These are phyloP conservation scores for Dictyostelium purpureum DNA, from an alignment of 78 protist species.

Conservation along the genomic window DNA sequence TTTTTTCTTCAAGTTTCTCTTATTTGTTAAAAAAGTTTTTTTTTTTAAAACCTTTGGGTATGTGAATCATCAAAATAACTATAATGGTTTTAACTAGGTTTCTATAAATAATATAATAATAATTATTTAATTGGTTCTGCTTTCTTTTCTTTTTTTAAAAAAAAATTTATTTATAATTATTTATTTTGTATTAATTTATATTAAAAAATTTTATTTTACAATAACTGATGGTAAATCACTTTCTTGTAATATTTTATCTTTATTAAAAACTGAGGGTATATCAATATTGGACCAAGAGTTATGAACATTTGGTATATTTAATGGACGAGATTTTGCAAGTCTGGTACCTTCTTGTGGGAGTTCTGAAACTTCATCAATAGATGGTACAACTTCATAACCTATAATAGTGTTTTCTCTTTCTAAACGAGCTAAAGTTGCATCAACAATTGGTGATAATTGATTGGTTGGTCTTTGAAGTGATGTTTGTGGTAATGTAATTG, in stretches of 20 bases:
- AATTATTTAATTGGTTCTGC: no score
- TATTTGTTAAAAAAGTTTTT: no score
- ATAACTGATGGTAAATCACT: conserved; percentile 1
- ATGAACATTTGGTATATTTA: neutral
- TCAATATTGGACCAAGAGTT: neutral
- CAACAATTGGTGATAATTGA: neutral
- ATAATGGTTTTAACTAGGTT: no score
- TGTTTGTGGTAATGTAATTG: neutral
- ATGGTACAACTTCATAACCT: conserved; percentile 39
- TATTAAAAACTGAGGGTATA: neutral
- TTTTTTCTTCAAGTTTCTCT: no score
- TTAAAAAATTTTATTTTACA: neutral
- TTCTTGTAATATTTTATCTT: conserved; percentile 6
- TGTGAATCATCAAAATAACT: no score
- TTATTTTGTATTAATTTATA: neutral
- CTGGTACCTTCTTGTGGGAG: conserved; percentile 31
- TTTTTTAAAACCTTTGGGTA: no score
- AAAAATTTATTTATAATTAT: neutral
- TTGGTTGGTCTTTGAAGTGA: conserved; percentile 10
- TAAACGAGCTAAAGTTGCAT: conserved; percentile 6
- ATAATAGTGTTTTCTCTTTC: conserved; percentile 54
- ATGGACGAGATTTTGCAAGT: conserved; percentile 26
- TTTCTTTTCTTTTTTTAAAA: neutral
- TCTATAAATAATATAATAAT: no score
- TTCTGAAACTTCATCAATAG: neutral